phyloP scores from a whole-genome alignment of 192 early-diverging fungal species.

The Backusella circina region DNA sequence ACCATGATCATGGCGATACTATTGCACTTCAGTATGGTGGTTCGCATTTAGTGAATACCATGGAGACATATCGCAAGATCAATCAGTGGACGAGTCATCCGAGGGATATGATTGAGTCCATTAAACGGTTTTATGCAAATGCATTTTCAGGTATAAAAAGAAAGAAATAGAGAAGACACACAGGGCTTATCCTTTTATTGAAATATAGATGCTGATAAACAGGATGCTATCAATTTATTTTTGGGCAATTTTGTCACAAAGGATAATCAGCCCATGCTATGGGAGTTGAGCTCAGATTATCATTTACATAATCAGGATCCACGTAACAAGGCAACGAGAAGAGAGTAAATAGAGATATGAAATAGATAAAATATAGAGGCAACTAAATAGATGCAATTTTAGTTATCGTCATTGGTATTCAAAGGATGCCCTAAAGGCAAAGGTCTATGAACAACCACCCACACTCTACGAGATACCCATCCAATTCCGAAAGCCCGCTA shows the following conservation, averaged over 20 bases:
- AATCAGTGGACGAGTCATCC: constrained; percentile 93
- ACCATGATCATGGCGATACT: constrained; percentile 96
- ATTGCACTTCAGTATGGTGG: constrained; percentile 96
- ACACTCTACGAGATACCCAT: constrained; percentile 17
- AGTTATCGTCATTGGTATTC: constrained; percentile 70
- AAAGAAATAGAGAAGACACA: not conserved
- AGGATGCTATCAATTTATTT: constrained; percentile 92
- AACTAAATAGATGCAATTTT: too few relatives aligned
- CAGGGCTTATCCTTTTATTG: constrained; percentile 2
- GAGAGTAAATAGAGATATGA: constrained; percentile 57
- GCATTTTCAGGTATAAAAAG: constrained; percentile 70
- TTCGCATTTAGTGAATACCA: constrained; percentile 96
- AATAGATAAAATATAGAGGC: too few relatives aligned
- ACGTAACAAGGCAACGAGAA: constrained; percentile 32
- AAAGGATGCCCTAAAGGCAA: constrained; percentile 36
- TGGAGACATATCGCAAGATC: constrained; percentile 95
- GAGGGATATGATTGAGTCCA: constrained; percentile 93
- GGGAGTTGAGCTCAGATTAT: constrained; percentile 77
- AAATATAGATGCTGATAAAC: constrained; percentile 86
- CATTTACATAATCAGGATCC: constrained; percentile 75
- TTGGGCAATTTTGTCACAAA: constrained; percentile 68
- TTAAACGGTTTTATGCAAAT: constrained; percentile 91
- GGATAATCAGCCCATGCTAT: constrained; percentile 54
- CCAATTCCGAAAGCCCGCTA: constrained; percentile 21
- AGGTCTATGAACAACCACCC: constrained; percentile 23